Conservation (phyloP, 192 early-diverging fungal genomes). For the Ambispora gerdemannii region DNA sequence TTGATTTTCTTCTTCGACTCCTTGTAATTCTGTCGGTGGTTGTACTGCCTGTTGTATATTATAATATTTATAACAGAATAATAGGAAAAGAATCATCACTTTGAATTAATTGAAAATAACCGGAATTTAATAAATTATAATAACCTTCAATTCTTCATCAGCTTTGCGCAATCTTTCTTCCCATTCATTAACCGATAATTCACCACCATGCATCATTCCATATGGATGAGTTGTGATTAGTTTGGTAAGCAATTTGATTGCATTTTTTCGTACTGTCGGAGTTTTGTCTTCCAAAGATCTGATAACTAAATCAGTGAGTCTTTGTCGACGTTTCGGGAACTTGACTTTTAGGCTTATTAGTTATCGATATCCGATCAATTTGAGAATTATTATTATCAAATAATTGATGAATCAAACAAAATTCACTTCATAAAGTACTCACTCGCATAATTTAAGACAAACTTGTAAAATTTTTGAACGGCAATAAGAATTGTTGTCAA, state of each 20-base stretch:
- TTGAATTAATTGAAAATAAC: background rate
- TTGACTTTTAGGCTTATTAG: constrained; percentile 47
- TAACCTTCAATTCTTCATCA: constrained; percentile 65
- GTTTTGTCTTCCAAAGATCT: constrained; percentile 89
- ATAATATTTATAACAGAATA: background rate
- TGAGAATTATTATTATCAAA: too few relatives aligned
- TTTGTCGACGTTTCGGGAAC: constrained; percentile 72
- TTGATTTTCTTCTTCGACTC: constrained; percentile 1
- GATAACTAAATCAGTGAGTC: constrained; percentile 65
- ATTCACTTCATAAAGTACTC: constrained; percentile 30
- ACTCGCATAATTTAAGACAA: constrained; percentile 75
- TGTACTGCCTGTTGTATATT: constrained; percentile 43
- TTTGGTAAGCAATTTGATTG: constrained; percentile 78
- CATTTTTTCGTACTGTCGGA: constrained; percentile 82
- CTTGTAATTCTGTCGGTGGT: constrained; percentile 33
- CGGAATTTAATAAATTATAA: background rate
- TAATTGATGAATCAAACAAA: too few relatives aligned
- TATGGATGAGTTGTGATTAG: constrained; percentile 90
- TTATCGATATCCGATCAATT: background rate
- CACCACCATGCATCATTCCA: constrained; percentile 74
- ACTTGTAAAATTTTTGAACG: constrained; percentile 88
- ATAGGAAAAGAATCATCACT: constrained; percentile 6
- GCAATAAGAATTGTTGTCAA: constrained; percentile 82
- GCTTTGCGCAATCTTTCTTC: constrained; percentile 62
- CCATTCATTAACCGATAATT: constrained; percentile 69